Percentiles rank a stretch among this genome's conserved stretches.
phyloP scores from a whole-genome alignment of 495 filamentous ascomycete genomes.

The Penicillium bialowiezense region DNA sequence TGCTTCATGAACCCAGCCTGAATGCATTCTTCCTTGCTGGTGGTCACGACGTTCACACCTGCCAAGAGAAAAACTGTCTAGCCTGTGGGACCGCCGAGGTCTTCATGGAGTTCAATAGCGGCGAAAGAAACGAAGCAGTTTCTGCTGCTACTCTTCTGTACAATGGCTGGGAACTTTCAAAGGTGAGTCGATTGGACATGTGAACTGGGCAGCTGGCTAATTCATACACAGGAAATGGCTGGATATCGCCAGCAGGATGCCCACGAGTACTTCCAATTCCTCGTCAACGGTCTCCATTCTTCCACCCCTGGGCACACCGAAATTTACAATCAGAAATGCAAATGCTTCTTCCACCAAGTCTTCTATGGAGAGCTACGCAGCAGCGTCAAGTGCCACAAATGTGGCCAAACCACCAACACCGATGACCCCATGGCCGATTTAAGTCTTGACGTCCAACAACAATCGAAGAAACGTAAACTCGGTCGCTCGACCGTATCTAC shows the following conservation, averaged over 20 bases:
- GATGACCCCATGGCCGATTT: slow-evolving; percentile 85
- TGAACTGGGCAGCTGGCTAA: slow-evolving; percentile 22
- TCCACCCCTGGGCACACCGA: slow-evolving; percentile 37
- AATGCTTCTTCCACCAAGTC: slow-evolving; percentile 83
- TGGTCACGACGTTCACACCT: slow-evolving; percentile 71
- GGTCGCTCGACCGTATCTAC: slow-evolving; percentile 33
- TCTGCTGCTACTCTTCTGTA: slow-evolving; percentile 75
- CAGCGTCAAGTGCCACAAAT: slow-evolving; percentile 82
- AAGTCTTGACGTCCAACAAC: slow-evolving; percentile 69
- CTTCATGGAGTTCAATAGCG: slow-evolving; percentile 82
- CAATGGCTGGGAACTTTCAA: slow-evolving; percentile 25
- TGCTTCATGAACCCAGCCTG: slow-evolving; percentile 85
- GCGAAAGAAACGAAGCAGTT: slow-evolving; percentile 78
- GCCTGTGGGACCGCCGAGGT: slow-evolving; percentile 88
- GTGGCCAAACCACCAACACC: slow-evolving; percentile 71
- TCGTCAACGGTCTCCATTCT: slow-evolving; percentile 78
- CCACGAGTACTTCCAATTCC: slow-evolving; percentile 91
- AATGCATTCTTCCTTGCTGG: slow-evolving; percentile 83
- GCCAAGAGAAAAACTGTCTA: slow-evolving; percentile 58
- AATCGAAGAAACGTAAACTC: slow-evolving; percentile 51
- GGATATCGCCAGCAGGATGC: slow-evolving; percentile 94
- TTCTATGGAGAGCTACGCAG: slow-evolving; percentile 87
- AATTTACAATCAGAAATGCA: slow-evolving; percentile 62
- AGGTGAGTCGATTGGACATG: slow-evolving; percentile 8
- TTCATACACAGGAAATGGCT: slow-evolving; percentile 65